Percentiles rank a stretch among this genome's conserved stretches.
Evolutionary conservation across 768 basidiomycete species (phyloP).

Genomic region (Xerocomellus amylosporus): DNA sequence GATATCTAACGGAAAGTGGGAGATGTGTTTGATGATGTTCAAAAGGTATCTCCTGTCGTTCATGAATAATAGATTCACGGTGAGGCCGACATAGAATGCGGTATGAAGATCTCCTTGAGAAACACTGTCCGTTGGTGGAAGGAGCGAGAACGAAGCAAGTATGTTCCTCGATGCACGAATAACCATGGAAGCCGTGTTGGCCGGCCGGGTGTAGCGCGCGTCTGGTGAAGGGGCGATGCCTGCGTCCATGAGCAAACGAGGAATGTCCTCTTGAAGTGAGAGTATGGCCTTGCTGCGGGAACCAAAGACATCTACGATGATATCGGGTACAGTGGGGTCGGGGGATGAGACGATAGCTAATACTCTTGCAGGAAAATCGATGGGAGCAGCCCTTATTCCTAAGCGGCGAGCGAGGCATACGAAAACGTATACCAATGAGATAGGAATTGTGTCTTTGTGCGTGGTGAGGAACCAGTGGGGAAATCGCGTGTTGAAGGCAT

Average conservation of each 20-base stretch:
- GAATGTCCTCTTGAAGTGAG: slow-evolving; percentile 37
- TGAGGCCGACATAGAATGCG: slow-evolving; percentile 36
- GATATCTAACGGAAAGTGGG: slow-evolving; percentile 42
- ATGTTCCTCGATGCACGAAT: slow-evolving; percentile 40
- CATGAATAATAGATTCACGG: slow-evolving; percentile 39
- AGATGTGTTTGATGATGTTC: slow-evolving; percentile 33
- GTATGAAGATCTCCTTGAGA: slow-evolving; percentile 34
- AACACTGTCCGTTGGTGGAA: slow-evolving; percentile 18
- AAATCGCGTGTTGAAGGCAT: slow-evolving; percentile 50
- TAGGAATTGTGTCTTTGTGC: slow-evolving; percentile 51
- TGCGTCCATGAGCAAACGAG: slow-evolving; percentile 27
- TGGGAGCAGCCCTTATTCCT: slow-evolving; percentile 49
- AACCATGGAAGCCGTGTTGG: slow-evolving; percentile 38
- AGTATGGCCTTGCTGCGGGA: slow-evolving; percentile 34
- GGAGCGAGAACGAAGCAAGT: slow-evolving; percentile 30
- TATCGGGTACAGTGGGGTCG: slow-evolving; percentile 33
- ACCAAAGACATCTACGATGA: slow-evolving; percentile 50
- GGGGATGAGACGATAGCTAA: slow-evolving; percentile 47
- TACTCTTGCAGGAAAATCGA: slow-evolving; percentile 57
- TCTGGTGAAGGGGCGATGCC: slow-evolving; percentile 23
- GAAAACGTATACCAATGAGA: slow-evolving; percentile 60
- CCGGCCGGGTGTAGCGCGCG: slow-evolving; percentile 28
- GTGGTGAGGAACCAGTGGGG: slow-evolving; percentile 56
- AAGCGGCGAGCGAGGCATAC: slow-evolving; percentile 51
- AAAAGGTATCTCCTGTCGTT: slow-evolving; percentile 32